Conservation (phyloP, 1,284 basidiomycete species). For the Ganoderma lingzhi region DNA sequence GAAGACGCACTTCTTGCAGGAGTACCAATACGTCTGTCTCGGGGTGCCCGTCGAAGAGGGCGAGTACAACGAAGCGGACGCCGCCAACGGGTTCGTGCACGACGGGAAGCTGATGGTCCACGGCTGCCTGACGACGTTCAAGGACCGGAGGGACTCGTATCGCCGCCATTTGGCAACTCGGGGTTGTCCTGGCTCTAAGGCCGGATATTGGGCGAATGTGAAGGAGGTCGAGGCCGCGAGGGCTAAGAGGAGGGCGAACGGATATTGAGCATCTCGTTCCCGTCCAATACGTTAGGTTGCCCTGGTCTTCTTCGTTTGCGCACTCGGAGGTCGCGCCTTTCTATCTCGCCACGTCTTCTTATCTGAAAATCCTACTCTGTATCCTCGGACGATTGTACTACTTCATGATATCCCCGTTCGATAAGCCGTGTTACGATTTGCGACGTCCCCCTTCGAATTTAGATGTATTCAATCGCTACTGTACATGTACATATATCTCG, state of each 20-base stretch:
- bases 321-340: neutral
- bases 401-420: too few relatives aligned
- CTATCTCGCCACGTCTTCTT: too few relatives aligned
- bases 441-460: too few relatives aligned
- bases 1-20: slow-evolving; percentile 48
- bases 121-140: slow-evolving; percentile 60
- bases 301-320: neutral
- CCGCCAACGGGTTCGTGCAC: neutral
- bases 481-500: too few relatives aligned
- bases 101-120: slow-evolving; percentile 38
- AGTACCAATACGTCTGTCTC: slow-evolving; percentile 19
- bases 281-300: neutral
- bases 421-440: too few relatives aligned
- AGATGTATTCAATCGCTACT: too few relatives aligned
- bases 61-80: neutral
- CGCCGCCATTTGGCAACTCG: neutral
- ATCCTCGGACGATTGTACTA: too few relatives aligned
- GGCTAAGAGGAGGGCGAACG: neutral
- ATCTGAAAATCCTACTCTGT: too few relatives aligned
- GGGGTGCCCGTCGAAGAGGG: slow-evolving; percentile 10
- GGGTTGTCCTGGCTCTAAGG: neutral
- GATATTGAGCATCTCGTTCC: neutral
- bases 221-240: neutral
- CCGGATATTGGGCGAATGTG: neutral
- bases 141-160: slow-evolving; percentile 27